These are phyloP conservation scores for Aspergillus coremiiformis DNA, from an alignment of 495 filamentous ascomycete species.

Conservation along the genomic window DNA sequence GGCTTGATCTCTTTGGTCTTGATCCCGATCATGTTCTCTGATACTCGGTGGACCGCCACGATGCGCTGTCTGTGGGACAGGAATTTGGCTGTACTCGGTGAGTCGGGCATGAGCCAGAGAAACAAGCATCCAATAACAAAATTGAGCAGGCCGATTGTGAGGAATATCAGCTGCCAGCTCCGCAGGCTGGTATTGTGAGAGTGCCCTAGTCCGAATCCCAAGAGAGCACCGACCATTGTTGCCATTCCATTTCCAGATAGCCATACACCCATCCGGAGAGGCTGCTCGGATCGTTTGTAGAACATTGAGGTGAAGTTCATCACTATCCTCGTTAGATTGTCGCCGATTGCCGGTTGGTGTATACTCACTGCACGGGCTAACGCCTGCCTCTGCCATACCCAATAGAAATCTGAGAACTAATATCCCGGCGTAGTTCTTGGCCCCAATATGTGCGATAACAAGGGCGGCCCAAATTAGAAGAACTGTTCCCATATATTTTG, in stretches of 20 bases:
- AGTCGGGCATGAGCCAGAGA: constrained; percentile 36
- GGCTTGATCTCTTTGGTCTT: constrained; percentile 33
- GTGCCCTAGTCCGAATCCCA: constrained; percentile 49
- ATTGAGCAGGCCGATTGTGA: constrained; percentile 46
- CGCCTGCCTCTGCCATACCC: constrained; percentile 58
- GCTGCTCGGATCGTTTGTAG: constrained; percentile 61
- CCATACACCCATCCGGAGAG: constrained; percentile 56
- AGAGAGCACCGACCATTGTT: constrained; percentile 45
- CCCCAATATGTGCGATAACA: constrained; percentile 49
- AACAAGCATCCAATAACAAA: constrained; percentile 37
- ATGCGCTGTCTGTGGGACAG: constrained; percentile 38
- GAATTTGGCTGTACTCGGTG: constrained; percentile 33
- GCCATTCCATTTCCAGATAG: constrained; percentile 54
- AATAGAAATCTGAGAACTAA: constrained; percentile 53
- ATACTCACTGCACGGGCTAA: constrained; percentile 38
- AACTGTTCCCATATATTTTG: constrained; percentile 51
- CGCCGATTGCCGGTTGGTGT: not conserved
- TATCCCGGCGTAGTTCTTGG: constrained; percentile 49
- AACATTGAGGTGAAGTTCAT: constrained; percentile 58
- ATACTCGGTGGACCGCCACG: constrained; percentile 35
- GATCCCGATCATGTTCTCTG: constrained; percentile 46
- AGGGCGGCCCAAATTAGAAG: constrained; percentile 53
- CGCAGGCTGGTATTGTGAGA: constrained; percentile 32
- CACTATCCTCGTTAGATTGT: constrained; percentile 16
- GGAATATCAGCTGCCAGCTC: constrained; percentile 51